Conservation (phyloP, 768 basidiomycete species). For the Panellus pusillus region DNA sequence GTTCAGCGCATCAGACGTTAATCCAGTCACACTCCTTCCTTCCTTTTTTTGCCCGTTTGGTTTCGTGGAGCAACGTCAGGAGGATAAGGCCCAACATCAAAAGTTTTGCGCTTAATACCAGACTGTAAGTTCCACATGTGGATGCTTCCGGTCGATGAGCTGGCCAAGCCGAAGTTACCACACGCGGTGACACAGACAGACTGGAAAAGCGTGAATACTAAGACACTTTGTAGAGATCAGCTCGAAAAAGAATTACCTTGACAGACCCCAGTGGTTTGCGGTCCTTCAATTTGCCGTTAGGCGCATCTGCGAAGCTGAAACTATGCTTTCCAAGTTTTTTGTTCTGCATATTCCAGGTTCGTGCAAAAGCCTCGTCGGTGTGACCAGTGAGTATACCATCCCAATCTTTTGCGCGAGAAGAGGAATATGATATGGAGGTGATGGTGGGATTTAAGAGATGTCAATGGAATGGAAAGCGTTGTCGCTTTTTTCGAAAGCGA, state of each 20-base stretch:
- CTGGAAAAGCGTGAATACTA: slow-evolving; percentile 34
- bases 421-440: slow-evolving; percentile 74
- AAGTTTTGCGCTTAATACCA: slow-evolving; percentile 80
- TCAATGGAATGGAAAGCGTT: slow-evolving; percentile 71
- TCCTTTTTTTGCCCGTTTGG: slow-evolving; percentile 39
- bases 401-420: slow-evolving; percentile 90
- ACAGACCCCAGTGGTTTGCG: slow-evolving; percentile 54
- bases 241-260: slow-evolving; percentile 49
- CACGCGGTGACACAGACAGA: slow-evolving; percentile 90
- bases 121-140: slow-evolving; percentile 98
- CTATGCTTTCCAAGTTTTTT: slow-evolving; percentile 80
- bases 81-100: slow-evolving; percentile 65
- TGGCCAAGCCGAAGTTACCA: slow-evolving; percentile 91
- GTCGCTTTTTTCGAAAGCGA: slow-evolving; percentile 82
- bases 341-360: slow-evolving; percentile 85
- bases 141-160: slow-evolving; percentile 78
- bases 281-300: slow-evolving; percentile 50
- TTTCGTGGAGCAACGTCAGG: slow-evolving; percentile 49
- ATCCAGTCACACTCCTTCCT: slow-evolving; percentile 69
- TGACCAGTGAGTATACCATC: slow-evolving; percentile 95
- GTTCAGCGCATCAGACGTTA: slow-evolving; percentile 87
- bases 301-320: slow-evolving; percentile 57
- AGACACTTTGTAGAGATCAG: not conserved
- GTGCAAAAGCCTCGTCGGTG: slow-evolving; percentile 74
- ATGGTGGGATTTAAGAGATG: slow-evolving; percentile 84